Evolutionary conservation across 164 flowering plant genomes (phyloP), one percentile per base, ranked within the genome.

Genomic region (Nymphaea thermarum): DNA sequence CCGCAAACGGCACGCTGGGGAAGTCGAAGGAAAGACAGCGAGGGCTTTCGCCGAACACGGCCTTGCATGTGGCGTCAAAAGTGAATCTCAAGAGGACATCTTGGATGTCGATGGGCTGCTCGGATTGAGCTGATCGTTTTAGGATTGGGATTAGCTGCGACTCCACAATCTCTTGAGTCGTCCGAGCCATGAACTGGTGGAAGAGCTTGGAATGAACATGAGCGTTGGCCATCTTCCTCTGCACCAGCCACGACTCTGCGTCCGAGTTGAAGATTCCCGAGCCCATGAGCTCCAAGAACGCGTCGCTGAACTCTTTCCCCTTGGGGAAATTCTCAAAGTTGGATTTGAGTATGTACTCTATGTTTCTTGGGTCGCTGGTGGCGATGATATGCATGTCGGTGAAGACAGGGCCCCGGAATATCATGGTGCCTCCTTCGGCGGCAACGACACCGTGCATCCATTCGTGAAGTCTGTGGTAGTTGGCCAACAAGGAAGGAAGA

Each of bases 11-110:
- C 14, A 72, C 62, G 0, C 62, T 36, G 1, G 81, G 83, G 11
- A 79, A 65, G 0, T 73, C 79, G 3, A 70, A 6, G 0, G 78
- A 73, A 4, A 83, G 74, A 17, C 75, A 71, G 1, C 67, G 53
- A 0, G 81, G 83, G 60, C 82, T 83, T 18, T 43, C 62, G 15
- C 81, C 89, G 2, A 68, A 65, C n/a, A 81, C 61, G 15, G 75
- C 8, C 15, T 18, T 53, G 67, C 77, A 70, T 0, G 77, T 81
- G 17, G 42, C 67, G 44, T 83, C 89, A 43, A 78, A 82, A 2
- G 80, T 68, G 66, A 68, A 73, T 42, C 75, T 60, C 43, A 63
- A 16, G 6, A 71, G 44, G 41, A 73, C 7, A 45, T 73, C 71
- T 51, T 73, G 71, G 44, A 61, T 25, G 77, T 76, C 45, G 67